A percentile compares a stretch with the other conserved stretches of the same genome.
phyloP scores from a whole-genome alignment of 495 filamentous ascomycete species.

The Neurospora pannonica region DNA sequence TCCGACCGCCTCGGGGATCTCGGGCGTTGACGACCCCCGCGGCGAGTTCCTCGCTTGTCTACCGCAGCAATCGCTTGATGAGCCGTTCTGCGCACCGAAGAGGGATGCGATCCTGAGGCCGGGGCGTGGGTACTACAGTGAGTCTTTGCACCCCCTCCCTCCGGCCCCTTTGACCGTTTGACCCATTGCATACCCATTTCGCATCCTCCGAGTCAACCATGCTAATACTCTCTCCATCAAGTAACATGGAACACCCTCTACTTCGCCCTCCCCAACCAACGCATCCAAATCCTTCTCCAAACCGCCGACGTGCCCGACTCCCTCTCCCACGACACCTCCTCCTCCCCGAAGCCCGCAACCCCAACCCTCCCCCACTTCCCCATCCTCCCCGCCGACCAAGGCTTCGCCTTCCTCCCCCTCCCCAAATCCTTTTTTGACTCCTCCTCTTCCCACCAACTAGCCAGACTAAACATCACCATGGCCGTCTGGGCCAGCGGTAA shows the following conservation, averaged over 20 bases:
- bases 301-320: conserved; percentile 5
- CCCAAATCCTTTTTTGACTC: conserved; percentile 11
- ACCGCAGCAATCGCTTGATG: conserved; percentile 7
- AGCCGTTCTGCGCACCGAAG: conserved; percentile 22
- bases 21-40: background rate
- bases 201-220: background rate
- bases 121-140: conserved; percentile 22
- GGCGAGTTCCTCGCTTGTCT: conserved; percentile 22
- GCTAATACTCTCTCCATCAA: no score
- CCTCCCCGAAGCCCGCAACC: conserved; percentile 7
- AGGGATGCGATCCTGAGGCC: conserved; percentile 11
- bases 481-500: background rate
- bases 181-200: background rate
- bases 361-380: conserved; percentile 16
- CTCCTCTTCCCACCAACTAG: background rate
- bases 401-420: background rate
- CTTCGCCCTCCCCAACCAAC: conserved; percentile 6
- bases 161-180: background rate
- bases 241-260: conserved; percentile 21
- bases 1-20: conserved; percentile 11
- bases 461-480: background rate
- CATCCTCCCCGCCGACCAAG: conserved; percentile 5
- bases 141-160: background rate
- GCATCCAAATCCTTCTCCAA: background rate
- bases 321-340: background rate